Evolutionary conservation across 495 filamentous ascomycete species (phyloP), one percentile per base, ranked within the genome.

Genomic region (Penicillium longicatenatum): DNA sequence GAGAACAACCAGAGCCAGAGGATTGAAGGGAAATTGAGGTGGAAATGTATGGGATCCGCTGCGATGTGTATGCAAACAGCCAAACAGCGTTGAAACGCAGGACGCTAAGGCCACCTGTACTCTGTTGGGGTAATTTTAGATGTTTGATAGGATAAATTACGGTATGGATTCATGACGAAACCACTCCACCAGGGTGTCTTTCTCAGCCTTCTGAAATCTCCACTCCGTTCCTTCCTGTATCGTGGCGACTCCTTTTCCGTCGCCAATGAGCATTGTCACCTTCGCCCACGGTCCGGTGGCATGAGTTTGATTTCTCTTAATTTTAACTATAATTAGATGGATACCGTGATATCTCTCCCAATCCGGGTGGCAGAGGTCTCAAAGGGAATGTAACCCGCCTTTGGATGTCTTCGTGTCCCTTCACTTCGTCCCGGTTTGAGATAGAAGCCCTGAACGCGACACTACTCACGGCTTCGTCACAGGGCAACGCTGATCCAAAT

Each of bases 401-500:
- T 39, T 14, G 11, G 22, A 22, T 31, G 16, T 39, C 14, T 39
- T 39, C 9, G 24, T 24, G 17, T 12, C 16, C 29, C 45, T n/a
- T 50, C 29, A 55, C 17, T 22, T 21, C 26, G n/a, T 37, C 35
- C 50, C 24, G 53, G 59, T 66, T 68, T 68, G 63, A 63, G 58
- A 65, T 65, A 63, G 46, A 60, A 61, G 22, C 55, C 21, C 43
- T 22, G 24, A 31, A 30, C 46, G 19, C 21, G 33, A 54, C 56
- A 31, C 58, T 37, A 19, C 8, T 29, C 50, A 41, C 58, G 26
- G 31, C 12, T n/a, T 52, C 19, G 50, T 39, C 55, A 45, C 57
- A 58, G 29, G 47, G 31, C 57, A 65, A 52, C 58, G 71, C 56
- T 70, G 73, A 76, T 76, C 73, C 63, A 68, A 73, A 74, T 76